Evolutionary conservation across 495 filamentous ascomycete genomes (phyloP).

Genomic region (Xylaria longipes): DNA sequence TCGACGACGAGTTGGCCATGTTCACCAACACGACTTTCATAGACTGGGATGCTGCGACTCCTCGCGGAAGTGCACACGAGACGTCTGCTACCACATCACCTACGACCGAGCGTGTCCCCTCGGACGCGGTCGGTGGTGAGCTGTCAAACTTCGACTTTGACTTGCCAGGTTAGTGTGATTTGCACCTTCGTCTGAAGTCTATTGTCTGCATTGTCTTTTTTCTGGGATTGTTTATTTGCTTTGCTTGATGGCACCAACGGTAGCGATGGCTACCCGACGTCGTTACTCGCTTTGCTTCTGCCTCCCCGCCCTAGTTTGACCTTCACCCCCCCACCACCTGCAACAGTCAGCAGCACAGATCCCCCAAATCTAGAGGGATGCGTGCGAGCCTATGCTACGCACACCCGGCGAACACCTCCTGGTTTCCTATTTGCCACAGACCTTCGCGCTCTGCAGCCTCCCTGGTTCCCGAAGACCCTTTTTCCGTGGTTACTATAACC

Average conservation of each 20-base stretch:
- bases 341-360: slow-evolving; percentile 15
- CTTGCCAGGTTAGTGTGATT: slow-evolving; percentile 41
- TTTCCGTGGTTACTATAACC: not conserved
- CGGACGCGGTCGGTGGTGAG: slow-evolving; percentile 40
- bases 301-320: slow-evolving; percentile 3
- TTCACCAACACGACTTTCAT: slow-evolving; percentile 96
- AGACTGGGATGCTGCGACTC: slow-evolving; percentile 74
- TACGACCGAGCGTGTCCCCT: slow-evolving; percentile 46
- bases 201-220: slow-evolving; percentile 3
- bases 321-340: not conserved
- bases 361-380: not conserved
- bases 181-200: slow-evolving; percentile 6
- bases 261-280: not conserved
- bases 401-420: not conserved
- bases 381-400: not conserved
- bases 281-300: not conserved
- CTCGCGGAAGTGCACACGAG: slow-evolving; percentile 42
- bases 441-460: slow-evolving; percentile 3
- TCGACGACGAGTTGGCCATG: slow-evolving; percentile 74
- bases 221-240: slow-evolving; percentile 15
- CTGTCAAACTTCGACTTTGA: slow-evolving; percentile 46
- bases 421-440: slow-evolving; percentile 23
- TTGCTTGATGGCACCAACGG: not conserved
- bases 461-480: not conserved
- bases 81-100: slow-evolving; percentile 40